Percentiles rank a stretch among this genome's conserved stretches.
Conservation (phyloP, 768 basidiomycete genomes). For the Lenzites betulinus region DNA sequence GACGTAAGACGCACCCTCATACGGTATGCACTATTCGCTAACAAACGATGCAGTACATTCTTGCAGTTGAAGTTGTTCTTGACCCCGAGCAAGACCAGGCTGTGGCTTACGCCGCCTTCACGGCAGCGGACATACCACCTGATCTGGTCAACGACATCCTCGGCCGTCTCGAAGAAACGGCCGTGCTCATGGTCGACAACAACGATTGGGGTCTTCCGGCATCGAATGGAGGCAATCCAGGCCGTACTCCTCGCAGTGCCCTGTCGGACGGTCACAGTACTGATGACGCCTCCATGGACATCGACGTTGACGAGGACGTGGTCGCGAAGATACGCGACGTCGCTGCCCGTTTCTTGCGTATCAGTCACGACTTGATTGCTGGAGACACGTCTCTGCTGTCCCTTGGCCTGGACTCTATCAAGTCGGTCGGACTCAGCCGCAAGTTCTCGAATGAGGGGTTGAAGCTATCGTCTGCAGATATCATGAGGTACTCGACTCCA, state of each 20-base stretch:
- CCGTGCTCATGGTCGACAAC: slow-evolving; percentile 23
- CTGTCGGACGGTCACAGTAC: not conserved
- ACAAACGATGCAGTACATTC: slow-evolving; percentile 16
- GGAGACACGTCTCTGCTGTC: slow-evolving; percentile 41
- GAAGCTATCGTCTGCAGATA: slow-evolving; percentile 37
- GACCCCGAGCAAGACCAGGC: slow-evolving; percentile 25
- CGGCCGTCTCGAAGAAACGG: slow-evolving; percentile 28
- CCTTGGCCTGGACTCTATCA: slow-evolving; percentile 50
- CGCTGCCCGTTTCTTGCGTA: slow-evolving; percentile 17
- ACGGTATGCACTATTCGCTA: not conserved
- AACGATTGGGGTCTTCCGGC: not conserved
- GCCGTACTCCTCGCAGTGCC: not conserved
- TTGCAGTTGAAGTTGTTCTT: slow-evolving; percentile 29
- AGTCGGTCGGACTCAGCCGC: slow-evolving; percentile 45
- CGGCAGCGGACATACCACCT: slow-evolving; percentile 22
- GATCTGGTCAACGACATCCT: slow-evolving; percentile 27
- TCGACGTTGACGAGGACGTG: slow-evolving; percentile 2
- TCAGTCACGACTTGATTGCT: slow-evolving; percentile 2
- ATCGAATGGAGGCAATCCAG: not conserved
- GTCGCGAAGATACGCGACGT: slow-evolving; percentile 5
- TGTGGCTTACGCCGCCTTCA: slow-evolving; percentile 27
- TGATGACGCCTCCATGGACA: not conserved
- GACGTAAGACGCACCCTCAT: slow-evolving; percentile 28
- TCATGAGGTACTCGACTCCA: slow-evolving; percentile 31
- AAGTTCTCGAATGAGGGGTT: slow-evolving; percentile 37